Base-by-base conservation (phyloP, 2,329 filamentous ascomycete species). In the Rhynchosporium secalis region DNA sequence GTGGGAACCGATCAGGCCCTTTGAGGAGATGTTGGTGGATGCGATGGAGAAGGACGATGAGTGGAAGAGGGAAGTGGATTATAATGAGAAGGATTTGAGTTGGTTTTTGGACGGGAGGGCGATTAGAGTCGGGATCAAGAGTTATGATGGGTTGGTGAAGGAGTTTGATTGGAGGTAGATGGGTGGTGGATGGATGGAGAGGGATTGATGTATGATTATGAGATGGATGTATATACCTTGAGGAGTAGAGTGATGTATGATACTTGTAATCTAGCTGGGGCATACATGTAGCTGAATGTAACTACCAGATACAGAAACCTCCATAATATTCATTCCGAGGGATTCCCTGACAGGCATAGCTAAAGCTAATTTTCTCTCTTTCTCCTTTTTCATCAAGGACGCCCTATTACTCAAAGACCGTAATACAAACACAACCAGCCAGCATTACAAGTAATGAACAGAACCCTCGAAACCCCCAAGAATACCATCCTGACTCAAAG, bases 1-100 rank as follows among this genome's bases (percentile, higher is more conserved):
- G 13, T 65, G 62, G 62, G 7, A 47, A 20, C 63, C 63, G 5
- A 38, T 46, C 9, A 40, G 40, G 15, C 60, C 60, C 2, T 60
- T 65, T 45, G 41, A 56, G 15, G 33, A 47, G 8, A 58, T 60
- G 51, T 46, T 65, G 46, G 43, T 20, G 33, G 29, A 40, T 36
- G 63, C 63, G 3, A 10, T 54, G 28, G 36, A 62, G 43, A n/a
- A 60, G 46, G 68, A 69, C 55, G 57, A 26, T 12, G 47, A 61
- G 12, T 66, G 65, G 46, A 52, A 63, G 13, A 26, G 26, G n/a
- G 31, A 43, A 28, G 62, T 61, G 38, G 60, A 10, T 10, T 40
- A 57, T 20, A 51, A 15, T 33, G 29, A 5, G 46, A 49, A n/a
- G 36, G 31, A 12, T 7, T 13, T 54, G 46, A 46, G 52, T 9